Evolutionary conservation across 257 asterid genomes (phyloP).

Genomic region (Gentiana macrophylla): DNA sequence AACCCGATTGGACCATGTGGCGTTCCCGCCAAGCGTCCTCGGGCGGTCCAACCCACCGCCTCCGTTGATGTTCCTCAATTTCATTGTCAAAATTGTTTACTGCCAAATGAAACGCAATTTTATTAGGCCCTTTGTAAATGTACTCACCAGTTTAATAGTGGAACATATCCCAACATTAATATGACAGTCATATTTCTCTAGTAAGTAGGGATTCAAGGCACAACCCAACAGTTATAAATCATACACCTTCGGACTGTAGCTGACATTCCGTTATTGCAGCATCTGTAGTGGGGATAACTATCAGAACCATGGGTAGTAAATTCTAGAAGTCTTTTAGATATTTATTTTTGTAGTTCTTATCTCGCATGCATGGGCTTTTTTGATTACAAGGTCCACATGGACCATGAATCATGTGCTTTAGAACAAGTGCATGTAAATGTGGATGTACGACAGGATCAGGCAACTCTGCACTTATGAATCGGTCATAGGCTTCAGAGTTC

Average conservation of each 20-base stretch:
- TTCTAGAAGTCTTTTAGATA: too few species aligned
- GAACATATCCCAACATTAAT: neutral
- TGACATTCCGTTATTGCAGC: neutral
- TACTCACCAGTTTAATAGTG: too few species aligned
- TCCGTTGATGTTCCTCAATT: too few species aligned
- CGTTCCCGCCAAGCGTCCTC: too few species aligned
- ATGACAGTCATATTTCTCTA: neutral
- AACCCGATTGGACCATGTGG: too few species aligned
- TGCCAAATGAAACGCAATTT: too few species aligned
- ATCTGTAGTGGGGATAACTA: neutral
- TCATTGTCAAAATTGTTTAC: too few species aligned
- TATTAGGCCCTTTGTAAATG: too few species aligned
- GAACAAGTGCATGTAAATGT: neutral
- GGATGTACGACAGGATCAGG: neutral
- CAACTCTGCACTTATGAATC: neutral
- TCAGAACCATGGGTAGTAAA: too few species aligned
- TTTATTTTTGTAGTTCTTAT: too few species aligned
- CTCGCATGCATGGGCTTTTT: neutral
- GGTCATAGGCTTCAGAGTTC: neutral
- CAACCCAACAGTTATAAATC: neutral
- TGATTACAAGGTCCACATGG: neutral
- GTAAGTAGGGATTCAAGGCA: neutral
- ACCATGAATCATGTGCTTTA: conserved; percentile 6
- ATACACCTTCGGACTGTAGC: neutral
- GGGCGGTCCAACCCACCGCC: too few species aligned